These are phyloP conservation scores for Arachis monticola DNA, from an alignment of 331 rosid species.

Conservation along the genomic window DNA sequence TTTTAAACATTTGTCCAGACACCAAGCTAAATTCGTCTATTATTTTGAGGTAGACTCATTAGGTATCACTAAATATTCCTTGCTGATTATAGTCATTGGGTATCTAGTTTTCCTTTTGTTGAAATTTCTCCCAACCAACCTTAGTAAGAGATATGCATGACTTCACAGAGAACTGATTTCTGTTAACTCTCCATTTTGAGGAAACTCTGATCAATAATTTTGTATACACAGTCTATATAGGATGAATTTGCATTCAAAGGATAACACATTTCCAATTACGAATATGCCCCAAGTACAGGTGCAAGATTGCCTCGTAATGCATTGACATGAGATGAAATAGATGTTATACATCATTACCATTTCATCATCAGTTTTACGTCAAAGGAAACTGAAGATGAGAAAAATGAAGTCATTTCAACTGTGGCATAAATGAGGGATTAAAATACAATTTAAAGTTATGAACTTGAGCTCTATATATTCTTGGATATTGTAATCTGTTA, in stretches of 20 bases:
- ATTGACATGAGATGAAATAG: background rate
- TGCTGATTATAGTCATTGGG: slow-evolving; percentile 1
- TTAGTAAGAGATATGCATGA: slow-evolving; percentile 12
- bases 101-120: slow-evolving; percentile 5
- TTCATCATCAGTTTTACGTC: background rate
- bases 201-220: background rate
- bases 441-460: slow-evolving; percentile 20
- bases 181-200: background rate
- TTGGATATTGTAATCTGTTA: slow-evolving; percentile 28
- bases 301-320: background rate
- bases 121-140: slow-evolving; percentile 20
- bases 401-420: slow-evolving; percentile 20
- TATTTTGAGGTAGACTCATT: background rate
- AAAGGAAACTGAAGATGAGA: slow-evolving; percentile 25
- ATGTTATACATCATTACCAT: background rate
- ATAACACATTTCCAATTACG: background rate
- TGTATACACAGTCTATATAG: background rate
- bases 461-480: slow-evolving; percentile 16
- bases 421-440: slow-evolving; percentile 21
- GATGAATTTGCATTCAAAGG: slow-evolving; percentile 1
- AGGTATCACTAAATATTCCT: slow-evolving; percentile 16
- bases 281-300: background rate
- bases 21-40: background rate
- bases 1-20: background rate
- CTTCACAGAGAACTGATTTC: slow-evolving; percentile 1